Conservation (phyloP, 805 yeast genomes). For the Lachancea thermotolerans region DNA sequence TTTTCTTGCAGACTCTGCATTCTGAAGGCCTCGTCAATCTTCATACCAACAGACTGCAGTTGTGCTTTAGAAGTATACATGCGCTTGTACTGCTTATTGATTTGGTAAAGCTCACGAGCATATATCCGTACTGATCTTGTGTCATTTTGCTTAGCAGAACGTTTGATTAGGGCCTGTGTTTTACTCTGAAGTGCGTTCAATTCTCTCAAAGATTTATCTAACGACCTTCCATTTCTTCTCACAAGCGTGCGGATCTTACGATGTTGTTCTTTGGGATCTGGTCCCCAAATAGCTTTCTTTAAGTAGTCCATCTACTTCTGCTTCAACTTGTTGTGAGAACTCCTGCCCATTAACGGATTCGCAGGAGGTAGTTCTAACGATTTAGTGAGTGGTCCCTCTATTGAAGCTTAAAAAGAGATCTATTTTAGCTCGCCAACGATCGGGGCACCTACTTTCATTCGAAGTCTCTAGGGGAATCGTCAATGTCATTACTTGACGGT, state of each 20-base stretch:
- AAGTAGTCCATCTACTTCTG: constrained; percentile 64
- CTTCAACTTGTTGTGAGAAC: neutral
- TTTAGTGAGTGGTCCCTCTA: no score
- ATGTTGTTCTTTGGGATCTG: constrained; percentile 86
- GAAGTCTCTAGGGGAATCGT: no score
- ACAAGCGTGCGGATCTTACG: constrained; percentile 70
- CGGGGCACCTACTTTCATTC: no score
- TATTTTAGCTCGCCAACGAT: no score
- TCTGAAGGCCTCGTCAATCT: constrained; percentile 86
- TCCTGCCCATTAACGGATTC: neutral
- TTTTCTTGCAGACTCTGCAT: constrained; percentile 77
- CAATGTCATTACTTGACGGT: no score
- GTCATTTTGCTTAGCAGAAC: constrained; percentile 72
- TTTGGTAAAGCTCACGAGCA: constrained; percentile 72
- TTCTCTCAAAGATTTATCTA: constrained; percentile 59
- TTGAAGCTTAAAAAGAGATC: no score
- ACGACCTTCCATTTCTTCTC: constrained; percentile 76
- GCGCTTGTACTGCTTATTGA: constrained; percentile 67
- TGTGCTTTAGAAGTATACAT: constrained; percentile 79
- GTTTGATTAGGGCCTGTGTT: constrained; percentile 68
- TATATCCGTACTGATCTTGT: constrained; percentile 65
- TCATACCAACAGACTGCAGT: constrained; percentile 77
- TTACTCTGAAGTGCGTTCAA: constrained; percentile 64
- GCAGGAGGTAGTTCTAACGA: no score
- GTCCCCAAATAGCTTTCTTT: constrained; percentile 90